Conservation (phyloP, 2,329 filamentous ascomycete genomes). For the Nectriaceae sp. region DNA sequence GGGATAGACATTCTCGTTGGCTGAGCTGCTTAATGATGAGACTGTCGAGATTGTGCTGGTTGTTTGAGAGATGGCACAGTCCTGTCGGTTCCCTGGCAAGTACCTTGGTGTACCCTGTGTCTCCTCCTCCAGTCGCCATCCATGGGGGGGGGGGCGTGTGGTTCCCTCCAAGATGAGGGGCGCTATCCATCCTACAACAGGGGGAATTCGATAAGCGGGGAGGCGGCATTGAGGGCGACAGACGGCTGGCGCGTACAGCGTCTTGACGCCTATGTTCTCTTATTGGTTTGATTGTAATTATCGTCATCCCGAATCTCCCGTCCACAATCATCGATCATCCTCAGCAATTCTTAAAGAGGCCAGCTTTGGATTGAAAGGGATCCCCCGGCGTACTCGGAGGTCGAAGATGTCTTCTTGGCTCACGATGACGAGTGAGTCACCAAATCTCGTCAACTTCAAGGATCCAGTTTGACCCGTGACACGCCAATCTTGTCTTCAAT, state of each 20-base stretch:
- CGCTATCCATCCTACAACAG: background rate
- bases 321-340: too few relatives aligned
- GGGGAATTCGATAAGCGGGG: constrained; percentile 19
- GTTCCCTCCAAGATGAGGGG: constrained; percentile 6
- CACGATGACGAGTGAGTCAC: constrained; percentile 7
- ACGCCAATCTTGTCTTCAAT: constrained; percentile 6
- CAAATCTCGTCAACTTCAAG: background rate
- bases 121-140: background rate
- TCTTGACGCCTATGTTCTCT: constrained; percentile 14
- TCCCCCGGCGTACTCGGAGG: too few relatives aligned
- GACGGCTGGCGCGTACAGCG: constrained; percentile 18
- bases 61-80: background rate
- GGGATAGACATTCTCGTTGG: background rate
- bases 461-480: constrained; percentile 2
- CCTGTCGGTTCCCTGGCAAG: background rate
- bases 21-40: background rate
- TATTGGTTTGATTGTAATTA: constrained; percentile 9
- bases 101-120: background rate
- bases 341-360: too few relatives aligned
- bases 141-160: background rate
- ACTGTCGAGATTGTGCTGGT: too few relatives aligned
- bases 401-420: too few relatives aligned
- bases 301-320: constrained; percentile 17
- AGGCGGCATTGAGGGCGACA: constrained; percentile 7
- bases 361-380: too few relatives aligned